These are phyloP conservation scores for Carex kokanica DNA, from an alignment of 176 grass and related monocot genomes.

Conservation along the genomic window DNA sequence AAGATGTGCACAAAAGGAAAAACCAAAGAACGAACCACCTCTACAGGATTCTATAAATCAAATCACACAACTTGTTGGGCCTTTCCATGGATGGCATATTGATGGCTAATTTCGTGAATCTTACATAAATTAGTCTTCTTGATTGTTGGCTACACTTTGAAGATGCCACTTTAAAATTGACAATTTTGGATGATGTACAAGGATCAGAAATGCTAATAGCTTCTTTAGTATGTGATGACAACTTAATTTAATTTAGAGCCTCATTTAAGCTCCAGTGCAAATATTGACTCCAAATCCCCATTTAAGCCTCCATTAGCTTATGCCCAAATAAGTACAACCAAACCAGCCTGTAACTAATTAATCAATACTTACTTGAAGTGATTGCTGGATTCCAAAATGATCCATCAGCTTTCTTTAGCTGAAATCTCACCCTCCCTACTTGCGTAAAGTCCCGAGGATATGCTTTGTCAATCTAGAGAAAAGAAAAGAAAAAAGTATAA, in stretches of 20 bases:
- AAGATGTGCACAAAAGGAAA: neutral
- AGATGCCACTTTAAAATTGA: neutral
- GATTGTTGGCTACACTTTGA: neutral
- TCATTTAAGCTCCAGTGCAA: neutral
- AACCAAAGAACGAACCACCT: neutral
- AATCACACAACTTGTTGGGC: neutral
- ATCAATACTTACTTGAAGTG: constrained; percentile 61
- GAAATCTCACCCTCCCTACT: constrained; percentile 84
- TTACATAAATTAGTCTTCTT: neutral
- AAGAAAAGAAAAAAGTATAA: neutral
- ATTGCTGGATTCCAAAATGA: constrained; percentile 66
- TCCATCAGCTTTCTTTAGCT: constrained; percentile 76
- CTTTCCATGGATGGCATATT: neutral
- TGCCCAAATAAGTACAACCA: neutral
- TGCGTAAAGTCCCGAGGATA: constrained; percentile 95
- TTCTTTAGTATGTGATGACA: neutral
- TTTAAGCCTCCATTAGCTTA: neutral
- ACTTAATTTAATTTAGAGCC: neutral
- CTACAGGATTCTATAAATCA: neutral
- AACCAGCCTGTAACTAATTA: neutral
- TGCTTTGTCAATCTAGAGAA: constrained; percentile 69
- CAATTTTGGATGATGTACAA: neutral
- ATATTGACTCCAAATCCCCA: neutral
- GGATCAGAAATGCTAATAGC: neutral
- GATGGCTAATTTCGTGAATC: neutral